Evolutionary conservation across 257 asterid species (phyloP).

Genomic region (Solanum sparsipilum): DNA sequence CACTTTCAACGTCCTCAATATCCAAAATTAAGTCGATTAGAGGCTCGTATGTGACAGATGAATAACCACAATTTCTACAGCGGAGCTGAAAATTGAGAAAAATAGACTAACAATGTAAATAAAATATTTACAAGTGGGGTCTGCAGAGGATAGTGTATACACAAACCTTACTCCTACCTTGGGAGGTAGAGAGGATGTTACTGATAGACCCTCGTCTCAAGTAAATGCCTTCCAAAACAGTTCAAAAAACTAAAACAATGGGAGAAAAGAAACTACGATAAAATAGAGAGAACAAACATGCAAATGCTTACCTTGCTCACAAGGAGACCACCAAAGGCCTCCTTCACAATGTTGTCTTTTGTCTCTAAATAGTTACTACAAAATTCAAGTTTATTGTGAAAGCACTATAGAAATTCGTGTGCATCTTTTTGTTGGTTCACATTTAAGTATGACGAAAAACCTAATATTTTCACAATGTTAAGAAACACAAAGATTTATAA

Average conservation of each 20-base stretch:
- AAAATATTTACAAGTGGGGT: too few species aligned
- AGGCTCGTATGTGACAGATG: not conserved
- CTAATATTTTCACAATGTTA: conserved; percentile 37
- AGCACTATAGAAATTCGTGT: conserved; percentile 80
- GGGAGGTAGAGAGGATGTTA: not conserved
- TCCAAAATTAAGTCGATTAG: not conserved
- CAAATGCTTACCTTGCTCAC: conserved; percentile 28
- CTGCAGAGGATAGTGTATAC: too few species aligned
- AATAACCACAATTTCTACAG: not conserved
- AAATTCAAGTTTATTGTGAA: conserved; percentile 61
- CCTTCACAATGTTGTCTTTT: conserved; percentile 44
- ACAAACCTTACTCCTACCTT: too few species aligned
- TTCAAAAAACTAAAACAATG: too few species aligned
- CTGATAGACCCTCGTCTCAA: not conserved
- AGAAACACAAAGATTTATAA: conserved; percentile 18
- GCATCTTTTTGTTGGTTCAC: conserved; percentile 82
- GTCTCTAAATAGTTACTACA: conserved; percentile 10
- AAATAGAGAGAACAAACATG: not conserved
- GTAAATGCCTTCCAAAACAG: too few species aligned
- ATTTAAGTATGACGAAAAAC: conserved; percentile 50
- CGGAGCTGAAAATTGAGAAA: not conserved
- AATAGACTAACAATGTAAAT: too few species aligned
- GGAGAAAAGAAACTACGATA: not conserved
- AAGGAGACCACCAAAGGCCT: conserved; percentile 71
- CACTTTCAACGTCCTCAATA: not conserved